Conservation (phyloP, 257 asterid genomes). For the Nyctanthes arbortristis region DNA sequence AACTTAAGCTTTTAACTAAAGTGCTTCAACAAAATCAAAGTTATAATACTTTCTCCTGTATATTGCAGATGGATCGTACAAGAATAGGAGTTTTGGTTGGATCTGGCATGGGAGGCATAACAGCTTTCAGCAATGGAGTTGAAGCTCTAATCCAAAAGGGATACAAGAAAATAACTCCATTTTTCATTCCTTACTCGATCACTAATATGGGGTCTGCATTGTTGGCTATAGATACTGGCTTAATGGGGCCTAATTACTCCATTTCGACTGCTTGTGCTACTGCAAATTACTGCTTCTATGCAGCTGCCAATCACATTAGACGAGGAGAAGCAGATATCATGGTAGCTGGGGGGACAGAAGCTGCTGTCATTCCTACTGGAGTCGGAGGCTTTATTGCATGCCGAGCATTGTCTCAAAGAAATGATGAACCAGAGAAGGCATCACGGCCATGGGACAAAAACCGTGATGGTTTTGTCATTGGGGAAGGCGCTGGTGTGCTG, state of each 20-base stretch:
- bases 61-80: conserved; percentile 38
- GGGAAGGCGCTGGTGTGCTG: conserved; percentile 76
- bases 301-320: conserved; percentile 46
- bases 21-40: neutral
- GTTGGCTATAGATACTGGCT: conserved; percentile 41
- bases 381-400: conserved; percentile 46
- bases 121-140: conserved; percentile 38
- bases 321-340: conserved; percentile 49
- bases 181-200: conserved; percentile 44
- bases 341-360: conserved; percentile 48
- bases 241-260: conserved; percentile 51
- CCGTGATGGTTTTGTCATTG: conserved; percentile 72
- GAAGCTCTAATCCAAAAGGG: conserved; percentile 40
- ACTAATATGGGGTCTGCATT: conserved; percentile 46
- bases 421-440: conserved; percentile 47
- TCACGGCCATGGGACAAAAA: conserved; percentile 79
- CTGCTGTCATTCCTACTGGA: conserved; percentile 32
- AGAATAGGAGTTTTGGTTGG: conserved; percentile 43
- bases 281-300: conserved; percentile 36
- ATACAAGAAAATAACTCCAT: conserved; percentile 43
- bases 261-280: conserved; percentile 48
- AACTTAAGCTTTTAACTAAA: neutral
- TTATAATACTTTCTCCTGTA: neutral
- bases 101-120: conserved; percentile 40
- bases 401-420: conserved; percentile 42